A percentile compares a stretch with the other conserved stretches of the same genome.
Evolutionary conservation across 208 protist genomes (phyloP).

Genomic region (Angomonas ambiguus): DNA sequence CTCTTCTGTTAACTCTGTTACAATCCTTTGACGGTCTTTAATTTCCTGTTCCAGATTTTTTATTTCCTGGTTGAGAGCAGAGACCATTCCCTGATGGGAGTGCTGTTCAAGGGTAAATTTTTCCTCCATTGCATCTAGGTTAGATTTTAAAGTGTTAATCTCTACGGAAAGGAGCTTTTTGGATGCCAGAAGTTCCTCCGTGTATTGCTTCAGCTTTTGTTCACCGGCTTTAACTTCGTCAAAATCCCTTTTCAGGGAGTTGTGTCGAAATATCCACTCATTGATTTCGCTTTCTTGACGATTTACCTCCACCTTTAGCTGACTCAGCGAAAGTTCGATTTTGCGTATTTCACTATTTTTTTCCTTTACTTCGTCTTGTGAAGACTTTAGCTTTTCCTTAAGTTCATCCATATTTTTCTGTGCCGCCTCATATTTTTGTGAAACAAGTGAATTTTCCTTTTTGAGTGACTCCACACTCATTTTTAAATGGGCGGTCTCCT

Average conservation of each 20-base stretch:
- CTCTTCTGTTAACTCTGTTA: constrained; percentile 63
- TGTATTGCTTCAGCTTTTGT: constrained; percentile 4
- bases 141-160: constrained; percentile 1
- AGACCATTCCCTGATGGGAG: constrained; percentile 39
- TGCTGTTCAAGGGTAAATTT: constrained; percentile 49
- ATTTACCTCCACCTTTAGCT: constrained; percentile 60
- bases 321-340: constrained; percentile 54
- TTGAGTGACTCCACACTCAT: constrained; percentile 44
- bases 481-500: constrained; percentile 47
- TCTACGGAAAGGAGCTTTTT: background rate
- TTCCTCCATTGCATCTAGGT: constrained; percentile 33
- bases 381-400: constrained; percentile 30
- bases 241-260: constrained; percentile 44
- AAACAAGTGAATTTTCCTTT: constrained; percentile 37
- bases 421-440: constrained; percentile 31
- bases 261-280: constrained; percentile 36
- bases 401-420: constrained; percentile 59
- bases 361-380: constrained; percentile 55
- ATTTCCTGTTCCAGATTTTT: constrained; percentile 47
- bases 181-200: constrained; percentile 2
- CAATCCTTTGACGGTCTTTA: constrained; percentile 38
- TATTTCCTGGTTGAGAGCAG: constrained; percentile 29
- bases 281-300: constrained; percentile 45
- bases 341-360: constrained; percentile 57
- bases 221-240: constrained; percentile 30